Base-by-base conservation (phyloP, 805 yeast genomes). In the Wickerhamomyces chaumierensis region DNA sequence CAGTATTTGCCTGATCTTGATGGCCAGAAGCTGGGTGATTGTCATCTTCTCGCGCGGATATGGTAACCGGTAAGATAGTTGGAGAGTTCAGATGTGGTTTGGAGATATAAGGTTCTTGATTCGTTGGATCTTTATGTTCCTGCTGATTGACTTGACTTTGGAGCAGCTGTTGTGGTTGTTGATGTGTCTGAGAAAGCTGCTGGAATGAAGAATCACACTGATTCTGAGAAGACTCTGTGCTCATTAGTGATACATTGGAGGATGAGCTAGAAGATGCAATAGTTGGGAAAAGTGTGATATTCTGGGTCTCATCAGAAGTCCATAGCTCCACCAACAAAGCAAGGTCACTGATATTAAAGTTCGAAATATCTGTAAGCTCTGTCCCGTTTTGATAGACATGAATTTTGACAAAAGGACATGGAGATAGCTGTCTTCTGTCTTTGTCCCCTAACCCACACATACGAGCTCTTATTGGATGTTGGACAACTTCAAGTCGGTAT, bases 391-490 rank as follows among this genome's bases (percentile, higher is more conserved):
- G 52, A 8, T 34, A 34, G 3, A 58, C 42, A 1, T 39, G 36
- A 4, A 55, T 36, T 20, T 50, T 45, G 13, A 57, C 45, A 37
- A 58, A 57, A 3, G 61, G 61, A 4, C 61, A 59, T 3, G 62
- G 62, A 13, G 59, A 48, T 7, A 58, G 49, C 31, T 55, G 61
- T 34, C 62, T 45, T 36, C 62, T 48, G 28, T 57, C 63, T 34
- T 58, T 60, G 39, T 66, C 71, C 13, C 70, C 69, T 18, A 66
- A 53, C 1, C 71, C 71, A 45, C 71, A 65, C 70, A 65, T 66
- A 23, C 71, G 60, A 0, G 69, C 69, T 36, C 70, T 49, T 13
- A 62, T 55, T 2, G 71, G 71, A 41, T 65, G 66, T 40, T 65
- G 71, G 20, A 51, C 58, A n/a, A 65, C 61, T 25, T 25, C 29